These are phyloP conservation scores for Cryptosporidium baileyi DNA, from an alignment of 169 alveolate genomes.

Conservation along the genomic window DNA sequence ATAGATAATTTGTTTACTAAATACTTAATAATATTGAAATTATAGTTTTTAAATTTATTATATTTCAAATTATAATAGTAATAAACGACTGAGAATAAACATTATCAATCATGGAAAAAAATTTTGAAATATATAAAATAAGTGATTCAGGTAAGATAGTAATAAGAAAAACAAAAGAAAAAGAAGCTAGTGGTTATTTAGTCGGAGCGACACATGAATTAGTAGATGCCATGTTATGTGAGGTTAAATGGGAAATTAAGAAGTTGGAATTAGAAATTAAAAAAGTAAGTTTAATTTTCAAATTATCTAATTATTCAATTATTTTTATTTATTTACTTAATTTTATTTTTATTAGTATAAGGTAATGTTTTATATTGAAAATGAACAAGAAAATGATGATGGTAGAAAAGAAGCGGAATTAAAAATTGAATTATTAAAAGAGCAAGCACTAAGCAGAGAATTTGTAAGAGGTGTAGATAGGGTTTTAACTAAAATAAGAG, in stretches of 20 bases:
- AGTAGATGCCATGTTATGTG: constrained; percentile 38
- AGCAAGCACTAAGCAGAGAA: constrained; percentile 18
- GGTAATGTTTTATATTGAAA: constrained; percentile 25
- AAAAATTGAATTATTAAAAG: constrained; percentile 30
- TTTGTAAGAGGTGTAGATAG: constrained; percentile 26
- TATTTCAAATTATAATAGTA: background rate
- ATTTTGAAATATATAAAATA: constrained; percentile 3
- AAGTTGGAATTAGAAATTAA: constrained; percentile 38
- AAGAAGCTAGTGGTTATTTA: constrained; percentile 3
- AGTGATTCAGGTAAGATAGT: constrained; percentile 17
- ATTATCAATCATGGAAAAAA: constrained; percentile 10
- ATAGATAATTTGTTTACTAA: no score
- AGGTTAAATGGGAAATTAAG: constrained; percentile 38
- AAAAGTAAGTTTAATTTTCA: constrained; percentile 25
- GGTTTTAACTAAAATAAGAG: constrained; percentile 9
- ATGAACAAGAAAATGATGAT: constrained; percentile 16
- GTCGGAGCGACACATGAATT: constrained; percentile 36
- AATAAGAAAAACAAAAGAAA: background rate
- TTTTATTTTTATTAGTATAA: background rate
- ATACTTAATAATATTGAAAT: no score
- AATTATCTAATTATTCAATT: background rate
- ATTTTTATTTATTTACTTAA: background rate
- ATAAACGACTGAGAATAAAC: background rate
- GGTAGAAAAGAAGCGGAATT: constrained; percentile 23
- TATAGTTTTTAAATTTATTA: no score